Conservation (phyloP, 2,329 filamentous ascomycete species). For the Ophiostoma perfectum region DNA sequence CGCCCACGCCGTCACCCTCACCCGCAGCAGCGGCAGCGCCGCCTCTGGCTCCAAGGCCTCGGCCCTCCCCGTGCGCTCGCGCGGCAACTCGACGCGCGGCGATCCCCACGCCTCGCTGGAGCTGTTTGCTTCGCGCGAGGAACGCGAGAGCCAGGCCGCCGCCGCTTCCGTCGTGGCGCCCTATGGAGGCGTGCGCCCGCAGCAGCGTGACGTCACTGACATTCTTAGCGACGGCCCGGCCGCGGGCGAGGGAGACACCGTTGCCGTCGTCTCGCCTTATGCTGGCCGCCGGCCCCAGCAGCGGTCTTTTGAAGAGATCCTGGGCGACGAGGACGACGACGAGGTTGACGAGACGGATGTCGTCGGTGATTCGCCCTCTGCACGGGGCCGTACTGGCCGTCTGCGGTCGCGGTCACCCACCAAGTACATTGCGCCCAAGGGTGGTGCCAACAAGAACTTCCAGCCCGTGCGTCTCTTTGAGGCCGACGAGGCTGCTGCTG, state of each 20-base stretch:
- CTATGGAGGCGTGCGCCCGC: constrained; percentile 55
- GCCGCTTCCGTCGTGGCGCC: constrained; percentile 48
- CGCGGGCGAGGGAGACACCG: constrained; percentile 36
- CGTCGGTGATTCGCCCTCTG: constrained; percentile 13
- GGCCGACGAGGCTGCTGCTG: constrained; percentile 28
- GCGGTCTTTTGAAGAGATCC: constrained; percentile 67
- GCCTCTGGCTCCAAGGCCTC: constrained; percentile 23
- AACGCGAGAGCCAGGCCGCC: constrained; percentile 39
- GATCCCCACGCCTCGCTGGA: constrained; percentile 67
- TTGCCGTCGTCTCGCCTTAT: constrained; percentile 38
- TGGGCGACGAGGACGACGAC: constrained; percentile 46
- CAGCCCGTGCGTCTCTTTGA: constrained; percentile 61
- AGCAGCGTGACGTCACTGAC: constrained; percentile 66
- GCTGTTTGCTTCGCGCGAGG: constrained; percentile 64
- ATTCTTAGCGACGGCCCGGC: constrained; percentile 56
- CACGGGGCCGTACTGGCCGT: constrained; percentile 32
- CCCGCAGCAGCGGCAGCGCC: constrained; percentile 41
- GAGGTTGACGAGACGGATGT: constrained; percentile 15
- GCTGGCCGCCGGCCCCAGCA: constrained; percentile 54
- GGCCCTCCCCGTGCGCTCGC: constrained; percentile 41
- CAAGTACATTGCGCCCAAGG: constrained; percentile 46
- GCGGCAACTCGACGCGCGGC: constrained; percentile 50
- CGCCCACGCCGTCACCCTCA: constrained; percentile 46
- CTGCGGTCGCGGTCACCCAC: constrained; percentile 42
- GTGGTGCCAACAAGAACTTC: constrained; percentile 56